These are phyloP conservation scores for Amanita pseudoporphyria DNA, from an alignment of 768 basidiomycete genomes.

Conservation along the genomic window DNA sequence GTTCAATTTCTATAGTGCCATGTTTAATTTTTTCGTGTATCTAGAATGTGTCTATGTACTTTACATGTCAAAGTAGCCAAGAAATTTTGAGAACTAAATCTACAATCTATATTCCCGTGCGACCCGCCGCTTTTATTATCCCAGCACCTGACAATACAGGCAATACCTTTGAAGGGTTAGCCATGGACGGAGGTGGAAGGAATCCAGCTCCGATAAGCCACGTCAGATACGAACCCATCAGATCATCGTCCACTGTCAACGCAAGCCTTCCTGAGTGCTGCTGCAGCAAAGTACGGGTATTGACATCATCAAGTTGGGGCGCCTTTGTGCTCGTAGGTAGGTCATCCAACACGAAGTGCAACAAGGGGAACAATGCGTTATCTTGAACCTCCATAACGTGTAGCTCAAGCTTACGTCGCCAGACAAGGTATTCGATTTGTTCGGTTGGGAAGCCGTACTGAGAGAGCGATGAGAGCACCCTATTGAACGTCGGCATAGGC, in stretches of 20 bases:
- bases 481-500: slow-evolving; percentile 86
- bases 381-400: slow-evolving; percentile 93
- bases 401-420: slow-evolving; percentile 88
- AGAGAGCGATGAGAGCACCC: slow-evolving; percentile 61
- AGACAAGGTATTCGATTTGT: slow-evolving; percentile 81
- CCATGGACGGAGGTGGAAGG: slow-evolving; percentile 44
- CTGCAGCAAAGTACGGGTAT: slow-evolving; percentile 58
- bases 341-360: slow-evolving; percentile 97
- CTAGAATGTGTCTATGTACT: background rate
- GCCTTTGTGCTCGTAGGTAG: slow-evolving; percentile 94
- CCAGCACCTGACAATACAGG: slow-evolving; percentile 35
- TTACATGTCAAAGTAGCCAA: background rate
- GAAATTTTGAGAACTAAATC: too few species aligned
- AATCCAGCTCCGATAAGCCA: slow-evolving; percentile 89
- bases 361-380: slow-evolving; percentile 92
- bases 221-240: slow-evolving; percentile 83
- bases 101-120: slow-evolving; percentile 51
- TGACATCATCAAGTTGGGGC: slow-evolving; percentile 80
- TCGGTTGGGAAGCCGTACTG: slow-evolving; percentile 74
- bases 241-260: slow-evolving; percentile 59
- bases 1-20: background rate
- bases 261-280: slow-evolving; percentile 27
- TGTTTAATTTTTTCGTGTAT: background rate
- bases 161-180: slow-evolving; percentile 31
- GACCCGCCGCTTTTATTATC: slow-evolving; percentile 53